Conservation (phyloP, 2,329 filamentous ascomycete genomes). For the Penicillium hordei region DNA sequence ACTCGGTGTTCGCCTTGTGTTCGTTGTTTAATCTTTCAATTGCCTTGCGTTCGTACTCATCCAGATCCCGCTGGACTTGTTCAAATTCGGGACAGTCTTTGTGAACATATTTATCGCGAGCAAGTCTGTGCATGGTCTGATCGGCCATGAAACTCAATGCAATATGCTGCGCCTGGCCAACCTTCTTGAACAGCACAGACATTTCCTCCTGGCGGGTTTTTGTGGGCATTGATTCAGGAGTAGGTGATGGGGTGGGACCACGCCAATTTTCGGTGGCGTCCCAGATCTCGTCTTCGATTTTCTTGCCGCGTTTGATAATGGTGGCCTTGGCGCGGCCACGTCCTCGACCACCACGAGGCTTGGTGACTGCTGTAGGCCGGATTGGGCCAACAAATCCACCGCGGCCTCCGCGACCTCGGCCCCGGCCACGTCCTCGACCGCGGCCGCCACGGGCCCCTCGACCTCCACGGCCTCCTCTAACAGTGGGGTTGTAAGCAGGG, state of each 20-base stretch:
- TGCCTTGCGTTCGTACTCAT: constrained; percentile 28
- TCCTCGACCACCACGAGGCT: constrained; percentile 29
- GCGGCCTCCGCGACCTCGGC: constrained; percentile 38
- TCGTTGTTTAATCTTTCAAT: constrained; percentile 31
- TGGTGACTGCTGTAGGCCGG: constrained; percentile 16
- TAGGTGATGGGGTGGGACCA: constrained; percentile 37
- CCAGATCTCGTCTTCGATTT: constrained; percentile 29
- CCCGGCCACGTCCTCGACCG: constrained; percentile 34
- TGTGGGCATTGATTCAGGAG: constrained; percentile 38
- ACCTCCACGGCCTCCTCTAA: constrained; percentile 18
- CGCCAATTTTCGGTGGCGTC: constrained; percentile 32
- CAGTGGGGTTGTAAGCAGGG: not conserved
- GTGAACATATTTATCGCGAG: constrained; percentile 44
- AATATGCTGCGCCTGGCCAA: constrained; percentile 43
- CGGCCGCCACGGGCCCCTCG: constrained; percentile 23
- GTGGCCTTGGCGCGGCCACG: constrained; percentile 28
- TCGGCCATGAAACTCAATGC: constrained; percentile 42
- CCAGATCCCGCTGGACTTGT: constrained; percentile 35
- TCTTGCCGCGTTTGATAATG: constrained; percentile 21
- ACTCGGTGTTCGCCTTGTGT: constrained; percentile 34
- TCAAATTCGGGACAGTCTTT: constrained; percentile 41
- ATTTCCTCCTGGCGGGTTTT: constrained; percentile 45
- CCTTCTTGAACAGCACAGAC: constrained; percentile 42
- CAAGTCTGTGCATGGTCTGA: constrained; percentile 40
- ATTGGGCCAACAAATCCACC: constrained; percentile 26